Percentiles rank a stretch among this genome's conserved stretches.
Evolutionary conservation across 257 asterid species (phyloP).

Genomic region (Plantago elongata): DNA sequence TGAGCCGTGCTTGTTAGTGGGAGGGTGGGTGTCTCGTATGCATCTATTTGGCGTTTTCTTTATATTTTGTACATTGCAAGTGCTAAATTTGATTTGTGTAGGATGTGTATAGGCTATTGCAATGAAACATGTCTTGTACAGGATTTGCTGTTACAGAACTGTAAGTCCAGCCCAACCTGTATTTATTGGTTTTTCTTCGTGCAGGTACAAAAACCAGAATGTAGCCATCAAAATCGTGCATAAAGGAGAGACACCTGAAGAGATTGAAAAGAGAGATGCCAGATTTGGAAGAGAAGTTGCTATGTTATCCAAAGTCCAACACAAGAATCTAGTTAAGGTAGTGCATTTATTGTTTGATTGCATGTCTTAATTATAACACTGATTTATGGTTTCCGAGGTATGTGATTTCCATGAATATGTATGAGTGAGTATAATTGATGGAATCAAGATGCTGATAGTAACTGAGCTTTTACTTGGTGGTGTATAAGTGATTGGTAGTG

Average conservation of each 20-base stretch:
- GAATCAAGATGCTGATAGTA: too few species aligned
- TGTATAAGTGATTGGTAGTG: too few species aligned
- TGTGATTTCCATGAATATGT: not conserved
- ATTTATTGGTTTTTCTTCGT: slow-evolving; percentile 8
- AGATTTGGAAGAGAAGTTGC: slow-evolving; percentile 3
- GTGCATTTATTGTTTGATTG: slow-evolving; percentile 9
- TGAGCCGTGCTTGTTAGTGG: too few species aligned
- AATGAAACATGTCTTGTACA: too few species aligned
- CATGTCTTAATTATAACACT: slow-evolving; percentile 4
- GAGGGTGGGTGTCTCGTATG: too few species aligned
- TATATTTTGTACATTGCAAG: too few species aligned
- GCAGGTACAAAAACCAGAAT: slow-evolving; percentile 76
- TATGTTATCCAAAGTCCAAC: slow-evolving; percentile 51
- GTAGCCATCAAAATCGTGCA: slow-evolving; percentile 77
- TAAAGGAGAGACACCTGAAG: not conserved
- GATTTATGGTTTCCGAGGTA: not conserved
- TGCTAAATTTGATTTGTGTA: too few species aligned
- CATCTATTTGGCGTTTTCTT: too few species aligned
- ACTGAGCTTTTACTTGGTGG: too few species aligned
- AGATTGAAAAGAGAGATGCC: not conserved
- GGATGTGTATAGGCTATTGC: too few species aligned
- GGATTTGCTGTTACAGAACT: too few species aligned
- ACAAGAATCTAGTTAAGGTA: slow-evolving; percentile 93
- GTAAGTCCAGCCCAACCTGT: not conserved
- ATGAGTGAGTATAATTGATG: too few species aligned